Base-by-base conservation (phyloP, 2,329 filamentous ascomycete genomes). In the Penicillium psychrosexuale region DNA sequence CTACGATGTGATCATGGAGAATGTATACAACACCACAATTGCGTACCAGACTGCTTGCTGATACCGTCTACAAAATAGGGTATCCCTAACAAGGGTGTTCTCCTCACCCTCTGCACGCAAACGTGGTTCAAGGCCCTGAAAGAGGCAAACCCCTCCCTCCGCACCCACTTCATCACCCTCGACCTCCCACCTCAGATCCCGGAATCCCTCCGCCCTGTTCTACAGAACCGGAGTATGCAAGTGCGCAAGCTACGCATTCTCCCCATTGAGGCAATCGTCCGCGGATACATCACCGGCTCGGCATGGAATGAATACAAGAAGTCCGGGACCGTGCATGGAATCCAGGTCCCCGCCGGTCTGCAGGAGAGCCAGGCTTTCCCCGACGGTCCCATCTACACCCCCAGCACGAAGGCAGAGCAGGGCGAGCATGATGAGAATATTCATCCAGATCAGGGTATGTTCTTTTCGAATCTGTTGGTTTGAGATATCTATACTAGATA, bases 351-450 rank as follows among this genome's bases (percentile, higher is more conserved):
- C 1, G 73, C 78, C 3, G 90, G 89, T 1, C 76, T 96, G 60
- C 74, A 80, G 67, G 87, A 89, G 72, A 90, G 85, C 65, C 80
- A 88, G 71, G 82, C 82, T 57, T 83, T 96, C 61, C 79, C 79
- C 0, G 84, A 85, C 42, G 75, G 76, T 33, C 84, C 90, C 19
- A 82, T 95, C 59, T 89, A 86, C 73, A 92, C 90, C 27, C 91
- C 91, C 0, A 89, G 84, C 64, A 96, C 91, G 12, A 96, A 96
- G 78, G 91, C 91, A 1, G 86, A 89, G 66, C 77, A 82, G 31
- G 91, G 91, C 27, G 77, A 85, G 61, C 87, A 94, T 70, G 87
- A 96, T 71, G 88, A 93, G 75, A 96, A 96, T 76, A 96, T 96
- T 64, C 83, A 84, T 54, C 88, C 86, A 0, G 85, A 85, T 51